A percentile compares a stretch with the other conserved stretches of the same genome.
These are phyloP conservation scores for Dactylellina cionopaga DNA, from an alignment of 2,329 filamentous ascomycete genomes.

Conservation along the genomic window DNA sequence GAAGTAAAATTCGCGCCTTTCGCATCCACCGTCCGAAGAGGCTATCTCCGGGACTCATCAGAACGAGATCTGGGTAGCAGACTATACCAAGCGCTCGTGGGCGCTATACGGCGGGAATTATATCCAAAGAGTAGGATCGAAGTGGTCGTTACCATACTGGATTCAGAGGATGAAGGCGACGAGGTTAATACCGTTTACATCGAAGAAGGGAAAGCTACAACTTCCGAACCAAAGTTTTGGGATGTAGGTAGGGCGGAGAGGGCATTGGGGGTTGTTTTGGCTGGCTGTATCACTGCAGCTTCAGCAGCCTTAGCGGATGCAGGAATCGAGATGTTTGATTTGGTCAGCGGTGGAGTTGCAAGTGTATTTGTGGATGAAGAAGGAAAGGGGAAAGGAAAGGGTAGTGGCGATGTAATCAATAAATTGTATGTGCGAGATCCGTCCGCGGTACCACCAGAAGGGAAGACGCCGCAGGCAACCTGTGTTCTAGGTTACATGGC, in stretches of 20 bases:
- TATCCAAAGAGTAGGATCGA: conserved; percentile 99
- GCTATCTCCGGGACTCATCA: conserved; percentile 83
- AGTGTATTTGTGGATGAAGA: conserved; percentile 70
- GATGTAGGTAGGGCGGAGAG: conserved; percentile 67
- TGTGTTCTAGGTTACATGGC: conserved; percentile 92
- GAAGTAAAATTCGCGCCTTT: conserved; percentile 98
- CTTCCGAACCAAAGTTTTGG: conserved; percentile 61
- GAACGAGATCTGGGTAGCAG: conserved; percentile 92
- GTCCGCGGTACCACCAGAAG: conserved; percentile 22
- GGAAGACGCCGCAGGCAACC: conserved; percentile 68
- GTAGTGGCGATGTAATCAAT: background rate
- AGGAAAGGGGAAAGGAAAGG: conserved; percentile 56
- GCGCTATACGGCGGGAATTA: conserved; percentile 88
- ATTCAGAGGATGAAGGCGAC: conserved; percentile 85
- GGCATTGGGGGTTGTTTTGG: conserved; percentile 76
- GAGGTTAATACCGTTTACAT: conserved; percentile 68
- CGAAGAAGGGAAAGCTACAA: conserved; percentile 59
- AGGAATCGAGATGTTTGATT: conserved; percentile 93
- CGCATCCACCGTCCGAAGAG: conserved; percentile 78
- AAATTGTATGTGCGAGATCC: conserved; percentile 42
- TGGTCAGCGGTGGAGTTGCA: conserved; percentile 87
- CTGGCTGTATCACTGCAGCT: conserved; percentile 91
- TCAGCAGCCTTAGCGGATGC: conserved; percentile 93
- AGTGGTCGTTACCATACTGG: conserved; percentile 88
- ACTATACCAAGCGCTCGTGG: conserved; percentile 87